Percentiles rank a stretch among this genome's conserved stretches.
phyloP scores from a whole-genome alignment of 768 basidiomycete species.

The Collybiopsis confluens region DNA sequence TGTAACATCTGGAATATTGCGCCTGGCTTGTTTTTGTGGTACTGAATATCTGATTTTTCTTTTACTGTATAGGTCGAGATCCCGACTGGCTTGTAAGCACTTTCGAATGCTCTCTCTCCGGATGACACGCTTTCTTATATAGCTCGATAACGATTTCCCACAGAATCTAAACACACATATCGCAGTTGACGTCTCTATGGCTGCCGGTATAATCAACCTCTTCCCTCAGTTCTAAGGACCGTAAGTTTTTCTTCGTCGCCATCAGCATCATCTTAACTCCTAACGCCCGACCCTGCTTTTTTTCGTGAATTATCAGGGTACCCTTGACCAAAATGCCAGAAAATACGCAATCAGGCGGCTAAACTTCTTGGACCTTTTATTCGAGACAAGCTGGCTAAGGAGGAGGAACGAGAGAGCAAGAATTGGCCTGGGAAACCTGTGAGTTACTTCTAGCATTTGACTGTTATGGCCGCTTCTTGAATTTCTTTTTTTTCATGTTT shows the following conservation, averaged over 20 bases:
- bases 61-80: neutral
- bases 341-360: slow-evolving; percentile 8
- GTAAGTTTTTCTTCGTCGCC: slow-evolving; percentile 17
- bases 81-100: slow-evolving; percentile 1
- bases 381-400: slow-evolving; percentile 9
- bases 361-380: slow-evolving; percentile 14
- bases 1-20: too few species aligned
- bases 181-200: slow-evolving; percentile 22
- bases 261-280: too few species aligned
- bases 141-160: neutral
- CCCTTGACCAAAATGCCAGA: slow-evolving; percentile 12
- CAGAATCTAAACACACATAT: slow-evolving; percentile 21
- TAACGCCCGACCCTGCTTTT: too few species aligned
- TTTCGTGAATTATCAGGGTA: too few species aligned
- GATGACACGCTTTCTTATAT: neutral
- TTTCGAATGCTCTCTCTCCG: neutral
- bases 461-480: neutral
- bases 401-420: slow-evolving; percentile 7
- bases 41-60: too few species aligned
- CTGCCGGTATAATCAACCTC: slow-evolving; percentile 18
- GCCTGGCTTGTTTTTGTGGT: too few species aligned
- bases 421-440: slow-evolving; percentile 13
- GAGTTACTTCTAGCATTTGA: neutral
- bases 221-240: slow-evolving; percentile 25
- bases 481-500: neutral